These are phyloP conservation scores for Ganoderma sinense DNA, from an alignment of 1,284 basidiomycete species.

Conservation along the genomic window DNA sequence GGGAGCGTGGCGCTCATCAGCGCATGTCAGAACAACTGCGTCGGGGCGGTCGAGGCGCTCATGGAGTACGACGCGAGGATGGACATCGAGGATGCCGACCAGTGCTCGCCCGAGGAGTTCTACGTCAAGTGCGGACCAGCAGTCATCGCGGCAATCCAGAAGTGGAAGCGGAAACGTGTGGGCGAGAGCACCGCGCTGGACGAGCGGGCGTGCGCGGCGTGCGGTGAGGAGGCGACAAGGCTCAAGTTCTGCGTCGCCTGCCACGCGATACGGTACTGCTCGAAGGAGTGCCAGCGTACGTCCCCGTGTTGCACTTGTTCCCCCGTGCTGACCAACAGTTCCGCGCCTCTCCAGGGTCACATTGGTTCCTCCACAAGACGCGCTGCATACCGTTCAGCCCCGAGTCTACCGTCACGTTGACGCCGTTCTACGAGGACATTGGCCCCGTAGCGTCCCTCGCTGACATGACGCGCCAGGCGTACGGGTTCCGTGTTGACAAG, in stretches of 20 bases:
- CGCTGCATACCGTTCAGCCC: slow-evolving; percentile 52
- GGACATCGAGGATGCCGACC: slow-evolving; percentile 56
- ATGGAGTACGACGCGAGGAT: slow-evolving; percentile 58
- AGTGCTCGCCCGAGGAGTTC: slow-evolving; percentile 41
- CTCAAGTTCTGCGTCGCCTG: slow-evolving; percentile 56
- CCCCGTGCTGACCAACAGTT: background rate
- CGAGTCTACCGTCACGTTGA: slow-evolving; percentile 52
- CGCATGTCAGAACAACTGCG: slow-evolving; percentile 45
- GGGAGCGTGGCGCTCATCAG: slow-evolving; percentile 52
- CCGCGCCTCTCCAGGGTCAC: slow-evolving; percentile 40
- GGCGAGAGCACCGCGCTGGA: slow-evolving; percentile 51
- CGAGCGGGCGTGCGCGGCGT: slow-evolving; percentile 51
- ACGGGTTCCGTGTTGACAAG: slow-evolving; percentile 41
- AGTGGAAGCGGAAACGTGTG: slow-evolving; percentile 54
- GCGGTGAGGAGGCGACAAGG: slow-evolving; percentile 36
- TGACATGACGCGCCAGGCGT: slow-evolving; percentile 40
- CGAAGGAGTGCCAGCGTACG: slow-evolving; percentile 59
- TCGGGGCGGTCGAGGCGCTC: slow-evolving; percentile 50
- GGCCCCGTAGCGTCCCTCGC: slow-evolving; percentile 41
- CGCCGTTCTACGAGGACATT: slow-evolving; percentile 47
- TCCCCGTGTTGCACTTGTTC: slow-evolving; percentile 12
- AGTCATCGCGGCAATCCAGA: slow-evolving; percentile 53
- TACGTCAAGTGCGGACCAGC: slow-evolving; percentile 50
- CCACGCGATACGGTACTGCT: slow-evolving; percentile 56
- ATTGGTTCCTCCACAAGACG: slow-evolving; percentile 58